Percentiles rank a stretch among this genome's conserved stretches.
Conservation (phyloP, 139 green algal species). For the Asterochloris sp. region DNA sequence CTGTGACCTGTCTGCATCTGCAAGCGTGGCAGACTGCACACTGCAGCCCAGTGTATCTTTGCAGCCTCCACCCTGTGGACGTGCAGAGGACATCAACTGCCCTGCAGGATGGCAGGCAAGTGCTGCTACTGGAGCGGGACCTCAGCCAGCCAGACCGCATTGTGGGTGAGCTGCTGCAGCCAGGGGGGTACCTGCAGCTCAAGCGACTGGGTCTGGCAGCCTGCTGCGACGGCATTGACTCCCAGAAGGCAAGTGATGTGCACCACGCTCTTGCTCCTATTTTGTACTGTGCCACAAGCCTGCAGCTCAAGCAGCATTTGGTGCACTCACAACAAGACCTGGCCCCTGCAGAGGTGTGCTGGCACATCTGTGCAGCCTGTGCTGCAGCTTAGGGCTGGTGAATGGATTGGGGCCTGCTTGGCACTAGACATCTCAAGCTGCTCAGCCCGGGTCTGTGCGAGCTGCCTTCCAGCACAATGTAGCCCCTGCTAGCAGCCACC, state of each 20-base stretch:
- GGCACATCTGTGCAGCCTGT: too few relatives aligned
- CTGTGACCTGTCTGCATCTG: too few relatives aligned
- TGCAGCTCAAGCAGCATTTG: background rate
- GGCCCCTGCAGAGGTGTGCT: too few relatives aligned
- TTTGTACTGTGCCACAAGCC: background rate
- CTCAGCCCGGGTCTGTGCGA: too few relatives aligned
- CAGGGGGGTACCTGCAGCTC: constrained; percentile 90
- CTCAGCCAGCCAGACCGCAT: constrained; percentile 94
- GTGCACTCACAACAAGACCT: background rate
- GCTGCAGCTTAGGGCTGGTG: too few relatives aligned
- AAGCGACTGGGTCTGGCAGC: constrained; percentile 84
- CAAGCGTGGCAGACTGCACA: background rate
- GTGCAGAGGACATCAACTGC: background rate
- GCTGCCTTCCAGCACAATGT: too few relatives aligned
- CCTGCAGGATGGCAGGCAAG: constrained; percentile 58
- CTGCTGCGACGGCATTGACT: constrained; percentile 84
- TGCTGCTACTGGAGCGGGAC: constrained; percentile 92
- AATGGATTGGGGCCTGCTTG: too few relatives aligned
- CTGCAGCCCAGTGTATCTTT: background rate
- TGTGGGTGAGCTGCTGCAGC: constrained; percentile 98
- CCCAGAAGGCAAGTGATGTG: constrained; percentile 60
- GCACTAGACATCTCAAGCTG: too few relatives aligned
- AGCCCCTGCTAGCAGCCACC: too few relatives aligned
- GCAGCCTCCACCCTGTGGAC: background rate
- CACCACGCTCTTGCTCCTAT: background rate